phyloP scores from a whole-genome alignment of 139 green algal species.

The Chlorella vulgaris region DNA sequence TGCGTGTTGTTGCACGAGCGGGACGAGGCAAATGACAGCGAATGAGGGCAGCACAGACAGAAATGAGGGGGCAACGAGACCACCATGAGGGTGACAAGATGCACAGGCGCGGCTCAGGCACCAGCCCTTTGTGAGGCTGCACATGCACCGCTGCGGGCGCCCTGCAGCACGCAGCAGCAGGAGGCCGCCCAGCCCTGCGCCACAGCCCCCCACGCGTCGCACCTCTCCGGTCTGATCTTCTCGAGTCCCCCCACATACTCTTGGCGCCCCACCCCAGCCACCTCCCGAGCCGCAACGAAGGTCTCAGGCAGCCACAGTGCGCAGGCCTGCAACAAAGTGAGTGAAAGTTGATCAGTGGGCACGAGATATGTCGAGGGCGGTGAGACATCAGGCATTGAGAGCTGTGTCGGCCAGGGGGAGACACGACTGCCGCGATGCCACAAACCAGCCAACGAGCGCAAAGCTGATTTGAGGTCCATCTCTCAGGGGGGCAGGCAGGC shows the following conservation, averaged over 20 bases:
- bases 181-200: not conserved
- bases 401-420: too few species aligned
- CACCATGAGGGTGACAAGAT: too few species aligned
- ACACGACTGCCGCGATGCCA: too few species aligned
- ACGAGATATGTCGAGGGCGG: too few species aligned
- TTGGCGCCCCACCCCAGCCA: conserved; percentile 20
- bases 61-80: too few species aligned
- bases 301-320: conserved; percentile 67
- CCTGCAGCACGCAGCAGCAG: not conserved
- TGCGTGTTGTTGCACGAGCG: conserved; percentile 7
- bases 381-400: too few species aligned
- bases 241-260: conserved; percentile 37
- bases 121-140: too few species aligned
- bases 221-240: not conserved
- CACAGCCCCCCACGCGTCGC: not conserved
- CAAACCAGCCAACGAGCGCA: too few species aligned
- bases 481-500: too few species aligned
- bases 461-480: too few species aligned
- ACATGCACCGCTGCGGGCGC: not conserved
- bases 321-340: conserved; percentile 46
- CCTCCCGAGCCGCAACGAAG: conserved; percentile 1
- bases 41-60: conserved; percentile 41
- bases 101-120: too few species aligned
- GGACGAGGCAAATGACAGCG: not conserved
- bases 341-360: too few species aligned